These are phyloP conservation scores for Friedmanniomyces simplex DNA, from an alignment of 495 filamentous ascomycete genomes.

Conservation along the genomic window DNA sequence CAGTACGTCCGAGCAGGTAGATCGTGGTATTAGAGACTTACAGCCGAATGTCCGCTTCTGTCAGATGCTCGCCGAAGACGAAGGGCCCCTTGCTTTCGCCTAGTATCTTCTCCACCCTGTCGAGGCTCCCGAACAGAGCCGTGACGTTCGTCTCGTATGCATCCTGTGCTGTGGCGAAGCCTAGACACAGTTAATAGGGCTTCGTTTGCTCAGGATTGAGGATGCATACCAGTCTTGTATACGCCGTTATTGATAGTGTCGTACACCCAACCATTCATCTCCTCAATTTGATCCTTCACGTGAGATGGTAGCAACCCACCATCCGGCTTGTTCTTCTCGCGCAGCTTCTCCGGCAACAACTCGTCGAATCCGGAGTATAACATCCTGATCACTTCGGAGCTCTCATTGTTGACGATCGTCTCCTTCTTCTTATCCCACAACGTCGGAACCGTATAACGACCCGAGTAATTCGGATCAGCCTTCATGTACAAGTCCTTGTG, in stretches of 20 bases:
- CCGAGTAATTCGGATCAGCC: conserved; percentile 48
- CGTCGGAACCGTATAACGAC: conserved; percentile 52
- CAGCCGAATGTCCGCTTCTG: conserved; percentile 57
- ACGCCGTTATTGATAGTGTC: conserved; percentile 58
- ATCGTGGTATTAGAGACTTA: conserved; percentile 19
- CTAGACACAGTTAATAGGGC: conserved; percentile 24
- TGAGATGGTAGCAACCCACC: conserved; percentile 48
- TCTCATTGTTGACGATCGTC: conserved; percentile 33
- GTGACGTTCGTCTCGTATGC: conserved; percentile 52
- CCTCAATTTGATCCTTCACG: conserved; percentile 48
- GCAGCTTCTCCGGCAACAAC: conserved; percentile 35
- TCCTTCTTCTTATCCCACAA: conserved; percentile 52
- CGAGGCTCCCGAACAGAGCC: conserved; percentile 52
- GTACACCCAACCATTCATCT: conserved; percentile 55
- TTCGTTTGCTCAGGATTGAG: not conserved
- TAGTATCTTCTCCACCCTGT: conserved; percentile 44
- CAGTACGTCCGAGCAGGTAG: not conserved
- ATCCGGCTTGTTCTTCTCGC: conserved; percentile 36
- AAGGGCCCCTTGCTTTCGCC: conserved; percentile 28
- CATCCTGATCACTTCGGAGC: conserved; percentile 32
- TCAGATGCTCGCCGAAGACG: conserved; percentile 52
- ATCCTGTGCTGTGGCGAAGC: conserved; percentile 55
- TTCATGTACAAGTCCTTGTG: conserved; percentile 52
- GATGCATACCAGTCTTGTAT: conserved; percentile 40
- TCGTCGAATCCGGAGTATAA: conserved; percentile 41